These are phyloP conservation scores for Aspergillus cavernicola DNA, from an alignment of 495 filamentous ascomycete genomes.

Conservation along the genomic window DNA sequence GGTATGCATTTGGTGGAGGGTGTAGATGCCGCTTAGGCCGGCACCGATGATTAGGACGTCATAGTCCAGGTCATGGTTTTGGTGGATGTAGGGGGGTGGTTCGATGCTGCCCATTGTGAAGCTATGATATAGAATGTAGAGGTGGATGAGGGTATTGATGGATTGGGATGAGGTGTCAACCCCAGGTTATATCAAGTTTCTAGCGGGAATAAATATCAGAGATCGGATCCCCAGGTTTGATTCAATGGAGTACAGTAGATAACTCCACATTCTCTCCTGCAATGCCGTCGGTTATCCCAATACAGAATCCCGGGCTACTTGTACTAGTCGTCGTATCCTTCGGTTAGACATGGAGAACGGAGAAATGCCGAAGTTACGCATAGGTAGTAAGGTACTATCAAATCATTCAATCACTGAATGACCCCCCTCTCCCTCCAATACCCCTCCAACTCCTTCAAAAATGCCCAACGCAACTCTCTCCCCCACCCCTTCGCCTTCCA, in stretches of 20 bases:
- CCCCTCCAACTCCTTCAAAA: slow-evolving; percentile 7
- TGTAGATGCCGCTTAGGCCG: slow-evolving; percentile 46
- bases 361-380: background rate
- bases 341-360: background rate
- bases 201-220: too few relatives aligned
- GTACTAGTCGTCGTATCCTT: too few relatives aligned
- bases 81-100: background rate
- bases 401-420: too few relatives aligned
- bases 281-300: slow-evolving; percentile 4
- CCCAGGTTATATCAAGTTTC: too few relatives aligned
- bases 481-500: slow-evolving; percentile 10
- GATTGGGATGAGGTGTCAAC: too few relatives aligned
- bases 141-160: too few relatives aligned
- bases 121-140: background rate
- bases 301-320: background rate
- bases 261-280: too few relatives aligned
- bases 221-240: too few relatives aligned
- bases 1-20: slow-evolving; percentile 36
- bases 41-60: slow-evolving; percentile 51
- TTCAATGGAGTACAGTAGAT: too few relatives aligned
- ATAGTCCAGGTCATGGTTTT: slow-evolving; percentile 11
- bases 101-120: slow-evolving; percentile 13
- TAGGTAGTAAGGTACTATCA: too few relatives aligned
- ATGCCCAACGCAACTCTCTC: background rate
- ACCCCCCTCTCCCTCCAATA: slow-evolving; percentile 6